These are phyloP conservation scores for Cubamyces sp. DNA, from an alignment of 768 basidiomycete genomes.

Conservation along the genomic window DNA sequence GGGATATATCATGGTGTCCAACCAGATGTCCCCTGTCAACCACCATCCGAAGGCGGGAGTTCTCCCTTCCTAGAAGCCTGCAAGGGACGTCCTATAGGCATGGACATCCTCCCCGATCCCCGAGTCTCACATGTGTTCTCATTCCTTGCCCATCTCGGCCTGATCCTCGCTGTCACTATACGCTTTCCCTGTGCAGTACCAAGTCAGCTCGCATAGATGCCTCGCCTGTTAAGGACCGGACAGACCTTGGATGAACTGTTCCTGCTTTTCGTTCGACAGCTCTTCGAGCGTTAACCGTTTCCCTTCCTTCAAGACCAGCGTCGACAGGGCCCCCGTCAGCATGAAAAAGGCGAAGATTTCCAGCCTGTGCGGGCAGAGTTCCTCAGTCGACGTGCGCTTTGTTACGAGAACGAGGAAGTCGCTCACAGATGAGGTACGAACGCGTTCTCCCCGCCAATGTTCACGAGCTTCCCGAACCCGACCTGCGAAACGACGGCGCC, in stretches of 20 bases:
- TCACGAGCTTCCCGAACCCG: conserved; percentile 40
- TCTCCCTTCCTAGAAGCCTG: too few species aligned
- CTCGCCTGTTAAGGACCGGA: neutral
- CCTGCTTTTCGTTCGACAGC: conserved; percentile 42
- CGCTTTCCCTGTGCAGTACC: neutral
- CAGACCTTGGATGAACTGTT: conserved; percentile 34
- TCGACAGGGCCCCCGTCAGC: conserved; percentile 46
- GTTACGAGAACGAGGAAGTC: neutral
- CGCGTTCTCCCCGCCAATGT: conserved; percentile 38
- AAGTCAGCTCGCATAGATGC: neutral
- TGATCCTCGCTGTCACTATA: neutral
- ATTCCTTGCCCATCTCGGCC: neutral
- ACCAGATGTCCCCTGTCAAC: too few species aligned
- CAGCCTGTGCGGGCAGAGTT: conserved; percentile 31
- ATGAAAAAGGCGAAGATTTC: conserved; percentile 52
- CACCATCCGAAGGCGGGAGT: too few species aligned
- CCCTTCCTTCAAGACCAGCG: conserved; percentile 49
- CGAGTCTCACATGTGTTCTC: too few species aligned
- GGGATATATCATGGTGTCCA: too few species aligned
- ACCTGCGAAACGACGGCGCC: conserved; percentile 48
- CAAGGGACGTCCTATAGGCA: too few species aligned
- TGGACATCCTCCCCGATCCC: too few species aligned
- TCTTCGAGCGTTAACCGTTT: conserved; percentile 39
- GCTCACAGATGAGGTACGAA: conserved; percentile 42
- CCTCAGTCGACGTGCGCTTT: neutral